These are phyloP conservation scores for Porodaedalea pini DNA, from an alignment of 1,284 basidiomycete genomes.

Conservation along the genomic window DNA sequence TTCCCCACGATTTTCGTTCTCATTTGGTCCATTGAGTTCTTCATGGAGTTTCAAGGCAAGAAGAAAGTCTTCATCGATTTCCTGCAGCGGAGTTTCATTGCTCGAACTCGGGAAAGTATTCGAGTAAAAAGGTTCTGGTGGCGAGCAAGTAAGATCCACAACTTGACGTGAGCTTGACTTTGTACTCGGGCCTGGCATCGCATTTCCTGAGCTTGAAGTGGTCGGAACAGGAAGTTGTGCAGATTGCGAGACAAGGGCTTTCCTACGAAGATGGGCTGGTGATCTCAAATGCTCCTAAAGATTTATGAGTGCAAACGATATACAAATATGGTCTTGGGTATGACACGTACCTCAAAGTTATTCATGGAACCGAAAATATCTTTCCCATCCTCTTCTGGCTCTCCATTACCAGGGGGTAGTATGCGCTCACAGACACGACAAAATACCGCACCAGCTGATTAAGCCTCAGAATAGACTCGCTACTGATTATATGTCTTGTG, in stretches of 20 bases:
- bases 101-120: too few species aligned
- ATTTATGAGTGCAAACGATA: neutral
- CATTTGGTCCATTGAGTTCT: conserved; percentile 9
- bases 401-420: conserved; percentile 8
- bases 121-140: neutral
- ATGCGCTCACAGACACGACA: conserved; percentile 8
- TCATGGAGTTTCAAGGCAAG: conserved; percentile 9
- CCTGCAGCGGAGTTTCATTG: too few species aligned
- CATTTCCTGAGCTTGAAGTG: neutral
- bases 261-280: neutral
- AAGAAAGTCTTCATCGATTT: conserved; percentile 10
- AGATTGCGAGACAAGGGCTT: neutral
- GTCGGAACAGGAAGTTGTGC: neutral
- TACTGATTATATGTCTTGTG: neutral
- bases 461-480: neutral
- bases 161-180: neutral
- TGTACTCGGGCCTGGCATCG: neutral
- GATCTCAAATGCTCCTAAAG: conserved; percentile 2
- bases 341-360: conserved; percentile 10
- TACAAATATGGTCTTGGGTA: neutral
- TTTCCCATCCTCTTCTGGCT: conserved; percentile 15
- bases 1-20: neutral
- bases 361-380: conserved; percentile 14
- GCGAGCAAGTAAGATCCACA: neutral
- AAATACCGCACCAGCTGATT: conserved; percentile 3